Evolutionary conservation across 192 early-diverging fungal genomes (phyloP), one percentile per base, ranked within the genome.

Genomic region (Coemansia sp.): DNA sequence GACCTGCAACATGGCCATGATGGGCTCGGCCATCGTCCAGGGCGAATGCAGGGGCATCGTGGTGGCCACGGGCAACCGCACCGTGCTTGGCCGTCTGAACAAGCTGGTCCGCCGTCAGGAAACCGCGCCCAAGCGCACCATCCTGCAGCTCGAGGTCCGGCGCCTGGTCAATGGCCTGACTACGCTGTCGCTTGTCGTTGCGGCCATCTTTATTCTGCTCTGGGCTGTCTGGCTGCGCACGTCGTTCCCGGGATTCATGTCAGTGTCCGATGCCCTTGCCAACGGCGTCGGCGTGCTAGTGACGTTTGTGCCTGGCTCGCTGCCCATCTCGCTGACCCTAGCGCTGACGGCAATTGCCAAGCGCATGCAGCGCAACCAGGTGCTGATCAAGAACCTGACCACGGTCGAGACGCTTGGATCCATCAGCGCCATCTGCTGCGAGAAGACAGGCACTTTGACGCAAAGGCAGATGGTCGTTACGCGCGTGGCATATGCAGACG

Each of bases 391-490:
- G 69, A 86, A 89, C 25, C 81, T 97, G n/a, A 84, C 88, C 30
- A 89, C 89, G 0, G 86, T 97, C 59, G 93, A 97, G 80, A 93
- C 93, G 4, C 83, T 97, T 19, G 95, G 93, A 24, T 86, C 87
- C 49, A 86, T 93, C 51, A 85, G 74, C 59, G 85, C 91, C 8
- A 83, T 86, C 9, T 83, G 77, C 62, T 92, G 89, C 39, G 93
- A 97, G 72, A 97, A 97, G 80, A 95, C 94, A n/a, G 94, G 93
- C 0, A 97, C 93, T 7, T 72, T 97, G 36, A 97, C 94, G 13
- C 82, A 85, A 59, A 85, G 88, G 79, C 78, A 84, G 49, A 93
- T 97, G 91, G 66, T 65, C 27, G 86, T 88, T 20, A 60, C 49
- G 27, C 48, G 51, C 11, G 48, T 66, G 0, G 68, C 61, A 19